phyloP scores from a whole-genome alignment of 176 grass and related monocot species.

The Carex kokanica region DNA sequence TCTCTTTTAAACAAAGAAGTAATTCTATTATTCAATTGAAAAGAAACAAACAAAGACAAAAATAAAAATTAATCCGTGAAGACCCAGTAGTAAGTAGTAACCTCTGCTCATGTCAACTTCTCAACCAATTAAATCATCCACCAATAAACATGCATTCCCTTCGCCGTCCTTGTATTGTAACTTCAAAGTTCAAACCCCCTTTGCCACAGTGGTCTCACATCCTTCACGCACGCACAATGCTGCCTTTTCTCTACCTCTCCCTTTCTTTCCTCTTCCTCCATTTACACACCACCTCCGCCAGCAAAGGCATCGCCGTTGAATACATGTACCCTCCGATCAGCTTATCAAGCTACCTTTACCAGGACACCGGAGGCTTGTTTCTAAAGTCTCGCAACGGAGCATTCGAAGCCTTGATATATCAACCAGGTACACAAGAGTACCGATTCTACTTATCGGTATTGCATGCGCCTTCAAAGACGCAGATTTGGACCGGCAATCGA shows the following conservation, averaged over 20 bases:
- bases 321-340: slow-evolving; percentile 27
- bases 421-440: slow-evolving; percentile 23
- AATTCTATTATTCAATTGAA: not conserved
- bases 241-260: not conserved
- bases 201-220: not conserved
- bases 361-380: slow-evolving; percentile 42
- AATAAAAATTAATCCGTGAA: not conserved
- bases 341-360: slow-evolving; percentile 42
- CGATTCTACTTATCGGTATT: slow-evolving; percentile 50
- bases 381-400: too few species aligned
- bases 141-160: not conserved
- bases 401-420: slow-evolving; percentile 43
- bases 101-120: not conserved
- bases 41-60: too few species aligned
- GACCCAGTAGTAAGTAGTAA: not conserved
- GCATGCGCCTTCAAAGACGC: slow-evolving; percentile 47
- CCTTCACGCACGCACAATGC: not conserved
- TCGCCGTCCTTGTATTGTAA: not conserved
- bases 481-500: slow-evolving; percentile 53
- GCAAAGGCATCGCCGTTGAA: slow-evolving; percentile 30
- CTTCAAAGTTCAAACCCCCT: not conserved
- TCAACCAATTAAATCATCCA: not conserved
- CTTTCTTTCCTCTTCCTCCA: slow-evolving; percentile 14
- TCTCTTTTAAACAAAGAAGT: too few species aligned
- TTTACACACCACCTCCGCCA: not conserved